Percentiles rank a stretch among this genome's conserved stretches.
Evolutionary conservation across 257 asterid species (phyloP).

Genomic region (Solanum piurae): DNA sequence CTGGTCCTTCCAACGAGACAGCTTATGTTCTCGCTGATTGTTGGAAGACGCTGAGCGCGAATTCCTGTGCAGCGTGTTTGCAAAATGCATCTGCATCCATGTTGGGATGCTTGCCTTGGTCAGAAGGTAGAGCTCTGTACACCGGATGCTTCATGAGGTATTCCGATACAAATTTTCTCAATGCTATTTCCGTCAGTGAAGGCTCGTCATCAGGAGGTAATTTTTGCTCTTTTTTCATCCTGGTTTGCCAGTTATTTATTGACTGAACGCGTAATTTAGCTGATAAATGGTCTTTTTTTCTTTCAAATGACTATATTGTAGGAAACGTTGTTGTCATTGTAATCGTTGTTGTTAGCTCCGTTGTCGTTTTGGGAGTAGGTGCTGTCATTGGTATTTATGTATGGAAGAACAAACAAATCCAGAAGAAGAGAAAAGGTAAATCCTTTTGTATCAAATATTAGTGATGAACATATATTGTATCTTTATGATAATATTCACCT

Average conservation of each 20-base stretch:
- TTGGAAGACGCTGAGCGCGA: background rate
- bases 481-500: background rate
- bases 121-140: conserved; percentile 26
- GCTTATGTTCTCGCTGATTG: background rate
- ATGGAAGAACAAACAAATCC: background rate
- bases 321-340: background rate
- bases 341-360: background rate
- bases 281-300: background rate
- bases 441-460: background rate
- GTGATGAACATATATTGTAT: background rate
- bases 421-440: background rate
- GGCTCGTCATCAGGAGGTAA: background rate
- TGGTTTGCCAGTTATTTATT: background rate
- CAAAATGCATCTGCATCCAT: background rate
- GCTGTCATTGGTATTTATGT: background rate
- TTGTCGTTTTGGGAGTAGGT: background rate
- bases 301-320: background rate
- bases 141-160: conserved; percentile 69
- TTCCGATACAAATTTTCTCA: conserved; percentile 50
- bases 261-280: background rate
- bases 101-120: background rate
- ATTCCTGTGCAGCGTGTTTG: background rate
- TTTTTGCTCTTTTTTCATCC: background rate
- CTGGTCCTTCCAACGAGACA: background rate
- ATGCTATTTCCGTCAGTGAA: conserved; percentile 16